phyloP scores from a whole-genome alignment of 1,139 yeast species.

The Hyphopichia burtonii region DNA sequence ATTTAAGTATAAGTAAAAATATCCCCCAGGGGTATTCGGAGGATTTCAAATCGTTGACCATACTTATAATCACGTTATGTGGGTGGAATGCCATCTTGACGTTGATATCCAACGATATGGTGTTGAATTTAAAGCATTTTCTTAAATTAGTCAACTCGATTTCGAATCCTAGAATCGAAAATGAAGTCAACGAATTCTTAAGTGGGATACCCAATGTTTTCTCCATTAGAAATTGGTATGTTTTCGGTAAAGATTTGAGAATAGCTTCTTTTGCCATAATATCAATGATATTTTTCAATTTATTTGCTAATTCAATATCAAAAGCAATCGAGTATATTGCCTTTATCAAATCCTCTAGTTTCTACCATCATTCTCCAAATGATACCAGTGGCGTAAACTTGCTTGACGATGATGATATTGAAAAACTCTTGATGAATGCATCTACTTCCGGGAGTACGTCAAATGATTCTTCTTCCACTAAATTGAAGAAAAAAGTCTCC shows the following conservation, averaged over 20 bases:
- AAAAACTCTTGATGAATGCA: background rate
- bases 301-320: conserved; percentile 13
- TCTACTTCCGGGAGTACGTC: background rate
- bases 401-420: conserved; percentile 5
- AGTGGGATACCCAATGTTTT: conserved; percentile 2
- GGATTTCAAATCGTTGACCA: conserved; percentile 7
- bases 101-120: background rate
- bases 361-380: conserved; percentile 1
- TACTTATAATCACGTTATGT: conserved; percentile 7
- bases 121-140: background rate
- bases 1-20: conserved; percentile 4
- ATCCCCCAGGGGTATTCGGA: conserved; percentile 7
- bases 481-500: conserved; percentile 14
- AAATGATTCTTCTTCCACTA: background rate
- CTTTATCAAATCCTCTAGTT: conserved; percentile 9
- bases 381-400: background rate
- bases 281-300: conserved; percentile 11
- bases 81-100: conserved; percentile 11
- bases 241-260: conserved; percentile 12
- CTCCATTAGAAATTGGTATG: conserved; percentile 4
- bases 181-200: conserved; percentile 1
- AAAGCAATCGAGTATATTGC: conserved; percentile 15
- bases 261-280: conserved; percentile 10
- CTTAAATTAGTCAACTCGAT: background rate
- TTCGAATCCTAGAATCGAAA: conserved; percentile 1